Conservation (phyloP, 176 grass and related monocot genomes). For the Elaeis guineensis region DNA sequence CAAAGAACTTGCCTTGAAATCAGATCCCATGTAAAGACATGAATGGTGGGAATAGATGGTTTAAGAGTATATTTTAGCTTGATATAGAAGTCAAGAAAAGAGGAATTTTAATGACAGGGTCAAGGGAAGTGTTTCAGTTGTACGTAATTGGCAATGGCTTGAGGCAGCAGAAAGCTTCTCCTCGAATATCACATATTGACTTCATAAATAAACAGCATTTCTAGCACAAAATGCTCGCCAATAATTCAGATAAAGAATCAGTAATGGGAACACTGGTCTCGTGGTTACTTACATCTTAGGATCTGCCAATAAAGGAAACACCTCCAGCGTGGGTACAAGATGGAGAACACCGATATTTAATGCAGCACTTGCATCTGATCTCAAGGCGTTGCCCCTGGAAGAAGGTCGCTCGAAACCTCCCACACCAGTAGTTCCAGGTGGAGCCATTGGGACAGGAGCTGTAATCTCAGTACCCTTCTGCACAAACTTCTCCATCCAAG, state of each 20-base stretch:
- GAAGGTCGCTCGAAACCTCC: constrained; percentile 95
- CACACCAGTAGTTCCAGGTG: constrained; percentile 90
- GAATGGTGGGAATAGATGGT: no score
- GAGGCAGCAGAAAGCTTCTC: no score
- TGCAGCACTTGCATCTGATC: constrained; percentile 87
- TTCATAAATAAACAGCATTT: no score
- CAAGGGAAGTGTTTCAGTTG: background rate
- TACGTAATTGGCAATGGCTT: background rate
- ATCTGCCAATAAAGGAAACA: constrained; percentile 77
- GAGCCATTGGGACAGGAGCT: constrained; percentile 91
- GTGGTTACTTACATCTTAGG: constrained; percentile 74
- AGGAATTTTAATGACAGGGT: background rate
- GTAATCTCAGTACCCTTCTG: constrained; percentile 93
- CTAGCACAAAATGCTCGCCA: background rate
- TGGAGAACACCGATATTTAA: constrained; percentile 95
- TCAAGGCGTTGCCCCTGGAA: constrained; percentile 71
- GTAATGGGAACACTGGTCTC: constrained; percentile 10
- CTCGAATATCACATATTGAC: no score
- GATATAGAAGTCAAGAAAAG: no score
- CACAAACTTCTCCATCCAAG: constrained; percentile 99
- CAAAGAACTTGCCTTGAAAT: background rate
- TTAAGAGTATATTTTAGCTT: no score
- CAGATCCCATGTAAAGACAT: background rate
- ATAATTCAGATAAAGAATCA: background rate
- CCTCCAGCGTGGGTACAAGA: constrained; percentile 90